Evolutionary conservation across 331 rosid genomes (phyloP).

Genomic region (Prunus yedoensis): DNA sequence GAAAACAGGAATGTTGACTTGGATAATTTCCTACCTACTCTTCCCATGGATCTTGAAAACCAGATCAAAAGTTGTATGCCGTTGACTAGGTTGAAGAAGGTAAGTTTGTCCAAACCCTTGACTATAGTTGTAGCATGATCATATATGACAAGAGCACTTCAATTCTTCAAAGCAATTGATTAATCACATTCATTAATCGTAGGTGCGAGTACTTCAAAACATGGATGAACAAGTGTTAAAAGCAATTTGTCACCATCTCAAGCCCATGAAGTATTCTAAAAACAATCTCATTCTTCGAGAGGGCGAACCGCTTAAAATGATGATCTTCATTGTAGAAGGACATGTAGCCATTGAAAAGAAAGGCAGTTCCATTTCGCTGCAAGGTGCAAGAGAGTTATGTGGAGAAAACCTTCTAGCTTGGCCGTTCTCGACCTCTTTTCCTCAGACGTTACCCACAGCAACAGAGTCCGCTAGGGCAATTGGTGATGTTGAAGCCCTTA

Average conservation of each 20-base stretch:
- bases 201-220: not conserved
- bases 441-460: not conserved
- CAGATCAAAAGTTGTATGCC: not conserved
- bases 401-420: not conserved
- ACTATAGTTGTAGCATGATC: too few relatives aligned
- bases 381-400: not conserved
- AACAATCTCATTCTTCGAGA: not conserved
- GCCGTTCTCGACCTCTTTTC: not conserved
- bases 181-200: not conserved
- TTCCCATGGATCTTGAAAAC: not conserved
- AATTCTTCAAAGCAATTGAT: too few relatives aligned
- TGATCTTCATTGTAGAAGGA: not conserved
- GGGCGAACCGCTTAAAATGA: not conserved
- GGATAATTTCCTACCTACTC: not conserved
- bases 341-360: not conserved
- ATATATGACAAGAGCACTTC: too few relatives aligned
- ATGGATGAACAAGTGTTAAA: not conserved
- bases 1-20: too few relatives aligned
- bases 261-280: not conserved
- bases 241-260: not conserved
- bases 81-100: not conserved
- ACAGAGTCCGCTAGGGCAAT: not conserved
- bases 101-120: too few relatives aligned
- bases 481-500: not conserved
- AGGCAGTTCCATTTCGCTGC: not conserved